Base-by-base conservation (phyloP, 768 basidiomycete genomes). In the Lyophyllum semitale region DNA sequence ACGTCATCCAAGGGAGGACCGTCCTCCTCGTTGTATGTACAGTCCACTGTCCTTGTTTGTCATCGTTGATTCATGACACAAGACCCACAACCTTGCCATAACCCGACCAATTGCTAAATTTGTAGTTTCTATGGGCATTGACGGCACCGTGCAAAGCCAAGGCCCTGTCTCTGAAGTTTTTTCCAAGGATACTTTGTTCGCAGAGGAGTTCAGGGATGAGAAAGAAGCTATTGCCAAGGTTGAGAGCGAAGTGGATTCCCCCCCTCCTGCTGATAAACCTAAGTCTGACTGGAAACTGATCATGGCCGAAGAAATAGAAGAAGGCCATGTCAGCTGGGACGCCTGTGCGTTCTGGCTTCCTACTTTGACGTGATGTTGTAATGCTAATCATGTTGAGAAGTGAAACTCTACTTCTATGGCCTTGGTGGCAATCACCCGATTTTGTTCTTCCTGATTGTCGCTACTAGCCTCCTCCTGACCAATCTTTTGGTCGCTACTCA, bases 1-100 rank as follows among this genome's bases (percentile, higher is more conserved):
- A 89, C 44, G 73, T 97, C 38, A 78, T 94, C 66, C 70, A 74
- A n/a, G 86, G 84, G 17, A 80, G 95, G 44, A 97, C 95, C 0
- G 74, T 96, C 46, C 78, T 98, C 42, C 78, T 98, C 22, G 94
- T 97, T 43, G 84, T 84, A 58, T 51, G 78, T 68, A 4, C 7
- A 27, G 15, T 29, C 37, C 38, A 30, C 51, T 15, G 23, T 41
- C 20, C 5, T 15, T 55, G n/a, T 23, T 6, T 20, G 38, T 29
- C 33, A 18, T 32, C 48, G 46, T 44, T 47, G 12, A 20, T 15
- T 22, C 26, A 48, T 17, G 20, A 17, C n/a, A 9, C 15, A 48
- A 80, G 80, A 79, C 78, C 1, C 78, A 80, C 59, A 78, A 80
- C 56, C 74, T 88, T 23, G 77, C 79, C 1, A 73, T 88, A 66